phyloP scores from a whole-genome alignment of 2,329 filamentous ascomycete genomes.

The Fusarium tricinctum region DNA sequence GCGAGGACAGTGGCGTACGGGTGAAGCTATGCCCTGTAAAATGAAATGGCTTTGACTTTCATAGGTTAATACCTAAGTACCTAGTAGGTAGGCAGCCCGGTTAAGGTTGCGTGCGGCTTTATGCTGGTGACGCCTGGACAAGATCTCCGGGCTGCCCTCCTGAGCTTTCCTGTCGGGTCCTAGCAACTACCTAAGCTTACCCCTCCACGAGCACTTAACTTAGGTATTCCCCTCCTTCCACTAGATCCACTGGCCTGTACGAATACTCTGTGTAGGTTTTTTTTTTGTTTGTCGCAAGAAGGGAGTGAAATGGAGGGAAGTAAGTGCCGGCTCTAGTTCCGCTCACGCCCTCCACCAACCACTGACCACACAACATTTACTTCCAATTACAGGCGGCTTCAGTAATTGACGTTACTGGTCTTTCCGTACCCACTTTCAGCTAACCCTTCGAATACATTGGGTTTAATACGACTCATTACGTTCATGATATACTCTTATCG shows the following conservation, averaged over 20 bases:
- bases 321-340: constrained; percentile 36
- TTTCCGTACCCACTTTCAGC: constrained; percentile 21
- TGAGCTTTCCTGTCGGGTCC: constrained; percentile 4
- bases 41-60: background rate
- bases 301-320: constrained; percentile 3
- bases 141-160: constrained; percentile 10
- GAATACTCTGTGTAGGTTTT: background rate
- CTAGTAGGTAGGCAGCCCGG: too few relatives aligned
- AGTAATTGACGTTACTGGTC: background rate
- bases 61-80: background rate
- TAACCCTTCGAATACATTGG: constrained; percentile 18
- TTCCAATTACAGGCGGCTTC: background rate
- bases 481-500: constrained; percentile 7
- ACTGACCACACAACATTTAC: constrained; percentile 9
- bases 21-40: constrained; percentile 24
- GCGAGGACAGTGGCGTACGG: constrained; percentile 20
- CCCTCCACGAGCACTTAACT: constrained; percentile 24
- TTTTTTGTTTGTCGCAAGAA: constrained; percentile 12
- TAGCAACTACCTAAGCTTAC: constrained; percentile 17
- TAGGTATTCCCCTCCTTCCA: background rate
- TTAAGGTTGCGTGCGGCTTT: constrained; percentile 4
- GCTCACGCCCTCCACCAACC: constrained; percentile 10
- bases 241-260: constrained; percentile 6
- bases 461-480: constrained; percentile 21
- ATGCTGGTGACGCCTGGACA: constrained; percentile 27